These are phyloP conservation scores for Chytriomyces sp. DNA, from an alignment of 192 early-diverging fungal species.

Conservation along the genomic window DNA sequence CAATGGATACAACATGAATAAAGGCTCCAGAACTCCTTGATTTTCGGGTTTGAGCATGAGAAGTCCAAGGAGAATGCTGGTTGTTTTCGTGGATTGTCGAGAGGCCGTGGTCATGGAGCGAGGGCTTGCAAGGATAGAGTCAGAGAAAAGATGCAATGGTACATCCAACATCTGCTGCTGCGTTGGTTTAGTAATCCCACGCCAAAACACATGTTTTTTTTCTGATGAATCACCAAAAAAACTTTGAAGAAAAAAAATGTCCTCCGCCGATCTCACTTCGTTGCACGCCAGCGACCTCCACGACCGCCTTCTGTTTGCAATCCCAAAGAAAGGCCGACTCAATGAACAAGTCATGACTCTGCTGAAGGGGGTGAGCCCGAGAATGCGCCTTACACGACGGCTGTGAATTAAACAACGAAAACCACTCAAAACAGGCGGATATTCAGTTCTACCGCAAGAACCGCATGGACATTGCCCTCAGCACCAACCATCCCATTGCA, in stretches of 20 bases:
- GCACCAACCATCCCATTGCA: constrained; percentile 90
- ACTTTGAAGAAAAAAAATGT: not conserved
- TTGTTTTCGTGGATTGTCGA: too few species aligned
- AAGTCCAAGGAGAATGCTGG: too few species aligned
- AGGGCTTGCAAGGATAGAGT: too few species aligned
- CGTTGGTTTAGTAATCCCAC: not conserved
- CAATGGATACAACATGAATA: too few species aligned
- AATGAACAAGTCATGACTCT: constrained; percentile 86
- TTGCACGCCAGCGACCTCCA: constrained; percentile 49
- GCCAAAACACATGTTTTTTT: not conserved
- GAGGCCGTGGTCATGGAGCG: too few species aligned
- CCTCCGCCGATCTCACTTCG: not conserved
- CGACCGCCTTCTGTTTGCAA: constrained; percentile 81
- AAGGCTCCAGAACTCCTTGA: too few species aligned
- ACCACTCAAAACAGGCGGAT: constrained; percentile 62
- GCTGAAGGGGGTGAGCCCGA: constrained; percentile 60
- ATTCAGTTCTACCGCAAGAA: constrained; percentile 94
- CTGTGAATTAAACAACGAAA: not conserved
- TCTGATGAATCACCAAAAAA: not conserved
- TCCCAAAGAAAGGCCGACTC: constrained; percentile 98
- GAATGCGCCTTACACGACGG: not conserved
- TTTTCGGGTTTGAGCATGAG: too few species aligned
- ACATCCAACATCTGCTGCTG: not conserved
- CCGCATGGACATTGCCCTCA: constrained; percentile 96
- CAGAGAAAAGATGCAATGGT: not conserved